A percentile compares a stretch with the other conserved stretches of the same genome.
Evolutionary conservation across 441 rosid genomes (phyloP).

Genomic region (Adansonia gregorii): DNA sequence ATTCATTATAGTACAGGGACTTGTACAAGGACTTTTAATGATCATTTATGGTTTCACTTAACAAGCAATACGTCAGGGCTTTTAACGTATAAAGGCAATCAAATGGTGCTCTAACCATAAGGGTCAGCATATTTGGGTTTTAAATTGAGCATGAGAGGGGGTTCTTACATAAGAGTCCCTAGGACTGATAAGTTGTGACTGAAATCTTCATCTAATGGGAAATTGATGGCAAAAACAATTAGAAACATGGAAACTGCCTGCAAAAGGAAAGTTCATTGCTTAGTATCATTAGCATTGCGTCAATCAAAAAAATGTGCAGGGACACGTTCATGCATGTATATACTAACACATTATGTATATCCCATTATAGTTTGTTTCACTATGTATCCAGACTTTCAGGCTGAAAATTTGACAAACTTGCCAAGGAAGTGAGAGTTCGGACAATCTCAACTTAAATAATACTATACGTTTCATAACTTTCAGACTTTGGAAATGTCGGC

Average conservation of each 20-base stretch:
- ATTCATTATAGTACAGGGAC: no score
- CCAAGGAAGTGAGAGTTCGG: not conserved
- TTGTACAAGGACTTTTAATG: not conserved
- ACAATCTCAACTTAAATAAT: not conserved
- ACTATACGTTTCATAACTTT: not conserved
- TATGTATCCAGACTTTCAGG: not conserved
- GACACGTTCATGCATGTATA: not conserved
- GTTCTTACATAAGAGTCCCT: slow-evolving; percentile 69
- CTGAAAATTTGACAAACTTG: not conserved
- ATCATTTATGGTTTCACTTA: not conserved
- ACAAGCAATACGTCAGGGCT: slow-evolving; percentile 1
- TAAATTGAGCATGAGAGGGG: slow-evolving; percentile 11
- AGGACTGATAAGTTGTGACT: slow-evolving; percentile 64
- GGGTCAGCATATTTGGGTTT: not conserved
- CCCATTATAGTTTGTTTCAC: not conserved
- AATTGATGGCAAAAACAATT: slow-evolving; percentile 52
- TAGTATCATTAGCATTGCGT: not conserved
- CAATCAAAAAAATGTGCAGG: slow-evolving; percentile 11
- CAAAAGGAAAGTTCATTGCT: slow-evolving; percentile 30
- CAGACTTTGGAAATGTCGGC: not conserved
- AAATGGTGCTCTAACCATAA: not conserved
- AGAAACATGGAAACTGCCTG: slow-evolving; percentile 80
- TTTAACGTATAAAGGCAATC: slow-evolving; percentile 2
- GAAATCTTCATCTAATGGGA: slow-evolving; percentile 63
- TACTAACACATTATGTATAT: not conserved